These are phyloP conservation scores for Caloboletus firmus DNA, from an alignment of 1,284 basidiomycete genomes.

Conservation along the genomic window DNA sequence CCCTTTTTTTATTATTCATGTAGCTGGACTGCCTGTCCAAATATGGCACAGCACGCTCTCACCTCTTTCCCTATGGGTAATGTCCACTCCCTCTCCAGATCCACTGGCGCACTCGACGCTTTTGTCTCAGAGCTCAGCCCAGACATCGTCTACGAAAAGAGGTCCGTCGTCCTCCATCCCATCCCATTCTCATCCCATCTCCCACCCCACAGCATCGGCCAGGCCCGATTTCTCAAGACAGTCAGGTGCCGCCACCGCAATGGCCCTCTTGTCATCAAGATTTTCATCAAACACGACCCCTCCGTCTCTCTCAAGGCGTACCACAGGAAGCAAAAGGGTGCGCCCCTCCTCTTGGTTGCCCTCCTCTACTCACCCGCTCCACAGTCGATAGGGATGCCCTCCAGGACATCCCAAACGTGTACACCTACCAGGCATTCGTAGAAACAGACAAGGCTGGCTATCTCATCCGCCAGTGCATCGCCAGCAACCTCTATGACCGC, in stretches of 20 bases:
- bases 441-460: conserved; percentile 98
- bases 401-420: conserved; percentile 83
- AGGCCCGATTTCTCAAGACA: conserved; percentile 95
- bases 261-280: conserved; percentile 75
- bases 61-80: conserved; percentile 56
- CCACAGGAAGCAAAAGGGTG: conserved; percentile 64
- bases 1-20: conserved; percentile 8
- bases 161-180: conserved; percentile 46
- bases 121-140: conserved; percentile 85
- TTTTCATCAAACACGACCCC: conserved; percentile 79
- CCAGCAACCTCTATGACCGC: conserved; percentile 94
- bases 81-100: conserved; percentile 64
- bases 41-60: conserved; percentile 9
- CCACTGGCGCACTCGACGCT: conserved; percentile 80
- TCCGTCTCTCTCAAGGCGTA: conserved; percentile 61
- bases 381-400: conserved; percentile 84
- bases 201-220: conserved; percentile 64
- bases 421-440: conserved; percentile 87
- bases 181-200: not conserved
- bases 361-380: not conserved
- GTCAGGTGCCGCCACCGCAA: conserved; percentile 75
- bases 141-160: conserved; percentile 89
- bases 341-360: conserved; percentile 10
- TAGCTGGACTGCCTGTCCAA: conserved; percentile 2
- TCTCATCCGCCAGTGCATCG: conserved; percentile 92